phyloP scores from a whole-genome alignment of 2,329 filamentous ascomycete species.

The Pseudogymnoascus sp. region DNA sequence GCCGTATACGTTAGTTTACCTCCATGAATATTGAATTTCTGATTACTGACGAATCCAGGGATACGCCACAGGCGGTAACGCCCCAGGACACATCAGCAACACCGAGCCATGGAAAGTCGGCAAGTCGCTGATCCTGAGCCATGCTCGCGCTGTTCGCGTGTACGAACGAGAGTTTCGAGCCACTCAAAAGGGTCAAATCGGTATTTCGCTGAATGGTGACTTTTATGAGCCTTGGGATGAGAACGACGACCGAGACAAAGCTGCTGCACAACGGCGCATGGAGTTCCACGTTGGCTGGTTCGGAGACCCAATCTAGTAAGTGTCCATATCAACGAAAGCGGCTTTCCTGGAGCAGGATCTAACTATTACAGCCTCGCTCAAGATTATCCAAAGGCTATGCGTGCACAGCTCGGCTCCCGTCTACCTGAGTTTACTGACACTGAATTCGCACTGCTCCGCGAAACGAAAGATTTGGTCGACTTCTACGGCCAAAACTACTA shows the following conservation, averaged over 20 bases:
- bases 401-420: slow-evolving; percentile 19
- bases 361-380: slow-evolving; percentile 15
- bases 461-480: slow-evolving; percentile 17
- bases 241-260: slow-evolving; percentile 19
- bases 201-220: slow-evolving; percentile 23
- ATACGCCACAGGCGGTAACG: slow-evolving; percentile 21
- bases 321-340: background rate
- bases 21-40: background rate
- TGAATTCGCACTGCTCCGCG: slow-evolving; percentile 19
- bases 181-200: slow-evolving; percentile 19
- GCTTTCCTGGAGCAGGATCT: background rate
- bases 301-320: slow-evolving; percentile 28
- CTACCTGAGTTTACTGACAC: slow-evolving; percentile 20
- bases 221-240: slow-evolving; percentile 24
- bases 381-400: slow-evolving; percentile 22
- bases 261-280: slow-evolving; percentile 24
- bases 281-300: slow-evolving; percentile 27
- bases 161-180: slow-evolving; percentile 22
- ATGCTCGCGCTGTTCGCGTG: slow-evolving; percentile 20
- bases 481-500: slow-evolving; percentile 29
- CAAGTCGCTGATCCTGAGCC: slow-evolving; percentile 24
- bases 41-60: slow-evolving; percentile 13
- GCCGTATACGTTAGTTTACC: slow-evolving; percentile 24
- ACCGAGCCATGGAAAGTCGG: slow-evolving; percentile 26
- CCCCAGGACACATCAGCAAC: slow-evolving; percentile 22